Conservation (phyloP, 495 filamentous ascomycete species). For the Xylaria castorea region DNA sequence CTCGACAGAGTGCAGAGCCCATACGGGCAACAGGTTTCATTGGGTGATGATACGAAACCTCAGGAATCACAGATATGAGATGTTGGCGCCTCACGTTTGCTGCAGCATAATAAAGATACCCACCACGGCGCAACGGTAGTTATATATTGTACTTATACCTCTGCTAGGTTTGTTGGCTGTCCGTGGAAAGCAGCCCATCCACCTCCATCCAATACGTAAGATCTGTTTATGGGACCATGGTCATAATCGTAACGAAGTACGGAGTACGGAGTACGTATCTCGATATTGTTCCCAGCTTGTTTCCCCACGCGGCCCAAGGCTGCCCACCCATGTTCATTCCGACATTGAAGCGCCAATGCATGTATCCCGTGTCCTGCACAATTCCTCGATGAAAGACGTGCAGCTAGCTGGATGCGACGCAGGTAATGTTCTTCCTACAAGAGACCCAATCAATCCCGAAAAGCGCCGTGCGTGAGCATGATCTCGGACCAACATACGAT, state of each 20-base stretch:
- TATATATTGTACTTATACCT: not conserved
- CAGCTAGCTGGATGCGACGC: slow-evolving; percentile 23
- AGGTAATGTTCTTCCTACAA: not conserved
- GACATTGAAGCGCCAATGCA: slow-evolving; percentile 19
- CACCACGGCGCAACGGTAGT: not conserved
- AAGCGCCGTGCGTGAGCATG: not conserved
- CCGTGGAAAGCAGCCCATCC: not conserved
- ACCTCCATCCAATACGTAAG: not conserved
- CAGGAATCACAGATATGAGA: slow-evolving; percentile 1
- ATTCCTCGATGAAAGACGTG: slow-evolving; percentile 17
- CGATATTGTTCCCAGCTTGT: not conserved
- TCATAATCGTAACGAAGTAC: not conserved
- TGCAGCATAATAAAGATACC: not conserved
- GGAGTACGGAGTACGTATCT: not conserved
- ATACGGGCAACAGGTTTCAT: not conserved
- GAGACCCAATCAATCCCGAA: not conserved
- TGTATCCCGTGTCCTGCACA: slow-evolving; percentile 21
- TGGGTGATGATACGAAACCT: slow-evolving; percentile 12
- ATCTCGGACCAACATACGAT: slow-evolving; percentile 2
- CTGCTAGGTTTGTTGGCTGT: not conserved
- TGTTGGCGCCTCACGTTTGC: slow-evolving; percentile 1
- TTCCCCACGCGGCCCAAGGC: slow-evolving; percentile 24
- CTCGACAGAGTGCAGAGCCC: not conserved
- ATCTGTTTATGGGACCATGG: slow-evolving; percentile 5
- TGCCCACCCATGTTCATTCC: not conserved